These are phyloP conservation scores for Suillus tomentosus DNA, from an alignment of 768 basidiomycete genomes.

Conservation along the genomic window DNA sequence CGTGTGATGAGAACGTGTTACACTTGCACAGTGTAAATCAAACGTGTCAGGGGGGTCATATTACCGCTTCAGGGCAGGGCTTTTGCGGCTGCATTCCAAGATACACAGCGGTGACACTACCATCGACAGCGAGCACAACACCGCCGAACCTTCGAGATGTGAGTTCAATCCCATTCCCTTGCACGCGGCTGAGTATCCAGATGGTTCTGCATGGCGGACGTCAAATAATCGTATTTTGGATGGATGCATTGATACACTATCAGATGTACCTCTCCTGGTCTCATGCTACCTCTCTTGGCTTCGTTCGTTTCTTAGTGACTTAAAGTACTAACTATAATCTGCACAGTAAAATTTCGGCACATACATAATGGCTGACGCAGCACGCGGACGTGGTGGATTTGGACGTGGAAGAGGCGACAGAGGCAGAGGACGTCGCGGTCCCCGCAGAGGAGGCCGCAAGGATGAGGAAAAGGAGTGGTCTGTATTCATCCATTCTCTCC, in stretches of 20 bases:
- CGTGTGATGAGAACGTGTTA: constrained; percentile 10
- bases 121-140: constrained; percentile 24
- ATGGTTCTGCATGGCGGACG: neutral
- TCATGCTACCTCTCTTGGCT: neutral
- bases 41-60: constrained; percentile 14
- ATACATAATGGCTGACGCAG: constrained; percentile 81
- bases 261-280: constrained; percentile 41
- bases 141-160: constrained; percentile 37
- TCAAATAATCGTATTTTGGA: constrained; percentile 19
- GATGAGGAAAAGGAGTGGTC: constrained; percentile 99
- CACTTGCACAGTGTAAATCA: constrained; percentile 21
- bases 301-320: neutral
- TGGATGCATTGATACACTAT: constrained; percentile 49
- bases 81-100: neutral
- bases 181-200: neutral
- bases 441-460: constrained; percentile 95
- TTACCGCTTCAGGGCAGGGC: constrained; percentile 32
- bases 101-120: constrained; percentile 14
- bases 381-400: constrained; percentile 89
- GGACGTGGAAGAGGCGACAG: constrained; percentile 81
- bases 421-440: constrained; percentile 69
- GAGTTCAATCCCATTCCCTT: constrained; percentile 27
- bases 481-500: constrained; percentile 27
- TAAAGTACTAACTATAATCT: constrained; percentile 28
- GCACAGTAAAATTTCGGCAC: constrained; percentile 26